A percentile compares a stretch with the other conserved stretches of the same genome.
These are phyloP conservation scores for Kurtzmaniella quercitrusa DNA, from an alignment of 1,139 yeast species.

Conservation along the genomic window DNA sequence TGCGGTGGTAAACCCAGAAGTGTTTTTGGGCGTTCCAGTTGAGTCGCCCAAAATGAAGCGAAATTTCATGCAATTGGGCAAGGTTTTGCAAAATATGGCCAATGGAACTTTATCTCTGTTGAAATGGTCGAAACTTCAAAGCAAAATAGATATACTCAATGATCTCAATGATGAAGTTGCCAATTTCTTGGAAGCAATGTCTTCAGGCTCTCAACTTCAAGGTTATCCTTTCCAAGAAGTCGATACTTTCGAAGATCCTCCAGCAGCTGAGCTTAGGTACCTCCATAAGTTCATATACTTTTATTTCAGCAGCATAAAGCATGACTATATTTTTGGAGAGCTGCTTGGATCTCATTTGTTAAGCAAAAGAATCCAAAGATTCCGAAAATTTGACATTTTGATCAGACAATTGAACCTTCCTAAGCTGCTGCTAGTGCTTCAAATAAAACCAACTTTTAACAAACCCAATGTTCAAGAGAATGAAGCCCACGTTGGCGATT, in stretches of 20 bases:
- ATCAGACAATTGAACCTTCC: conserved; percentile 37
- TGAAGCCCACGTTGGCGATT: conserved; percentile 58
- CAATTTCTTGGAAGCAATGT: conserved; percentile 35
- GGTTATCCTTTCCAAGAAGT: conserved; percentile 28
- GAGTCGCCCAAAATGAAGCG: conserved; percentile 54
- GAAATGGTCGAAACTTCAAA: conserved; percentile 55
- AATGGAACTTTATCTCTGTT: conserved; percentile 62
- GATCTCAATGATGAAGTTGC: conserved; percentile 43
- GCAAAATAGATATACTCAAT: conserved; percentile 38
- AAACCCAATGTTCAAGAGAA: conserved; percentile 38
- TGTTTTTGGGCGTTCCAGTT: conserved; percentile 47
- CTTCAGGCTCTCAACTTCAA: conserved; percentile 9
- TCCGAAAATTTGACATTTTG: conserved; percentile 25
- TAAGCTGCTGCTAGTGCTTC: conserved; percentile 43
- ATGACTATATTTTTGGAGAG: conserved; percentile 25
- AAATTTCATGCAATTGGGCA: conserved; percentile 76
- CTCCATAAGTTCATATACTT: conserved; percentile 65
- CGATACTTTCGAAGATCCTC: conserved; percentile 16
- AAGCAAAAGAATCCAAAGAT: conserved; percentile 20
- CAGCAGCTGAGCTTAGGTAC: conserved; percentile 48
- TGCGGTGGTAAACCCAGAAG: conserved; percentile 85
- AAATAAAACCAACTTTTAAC: conserved; percentile 46
- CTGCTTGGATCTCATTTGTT: conserved; percentile 18
- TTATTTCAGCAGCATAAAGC: conserved; percentile 54
- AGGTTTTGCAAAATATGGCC: conserved; percentile 82